phyloP scores from a whole-genome alignment of 2,329 filamentous ascomycete species.

The Monosporascus sp. region DNA sequence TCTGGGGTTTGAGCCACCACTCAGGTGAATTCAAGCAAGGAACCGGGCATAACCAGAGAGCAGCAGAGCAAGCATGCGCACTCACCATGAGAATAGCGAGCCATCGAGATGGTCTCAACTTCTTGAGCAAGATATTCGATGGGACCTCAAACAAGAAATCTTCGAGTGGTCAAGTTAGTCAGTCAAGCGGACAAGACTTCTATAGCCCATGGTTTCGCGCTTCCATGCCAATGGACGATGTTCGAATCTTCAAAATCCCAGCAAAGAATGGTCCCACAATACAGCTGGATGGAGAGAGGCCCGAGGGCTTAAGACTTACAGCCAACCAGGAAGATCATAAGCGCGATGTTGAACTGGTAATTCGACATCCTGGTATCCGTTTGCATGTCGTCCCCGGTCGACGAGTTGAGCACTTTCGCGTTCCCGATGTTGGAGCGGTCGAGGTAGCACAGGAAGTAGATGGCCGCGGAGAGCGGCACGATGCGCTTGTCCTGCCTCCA shows the following conservation, averaged over 20 bases:
- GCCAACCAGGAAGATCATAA: slow-evolving; percentile 32
- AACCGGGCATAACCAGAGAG: no score
- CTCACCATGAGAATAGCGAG: slow-evolving; percentile 55
- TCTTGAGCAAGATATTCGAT: slow-evolving; percentile 62
- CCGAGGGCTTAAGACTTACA: slow-evolving; percentile 1
- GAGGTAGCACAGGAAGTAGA: slow-evolving; percentile 54
- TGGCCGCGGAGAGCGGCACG: slow-evolving; percentile 46
- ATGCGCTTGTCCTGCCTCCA: slow-evolving; percentile 48
- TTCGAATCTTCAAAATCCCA: no score
- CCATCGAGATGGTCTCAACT: slow-evolving; percentile 58
- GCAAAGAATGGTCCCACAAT: no score
- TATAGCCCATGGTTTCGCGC: no score
- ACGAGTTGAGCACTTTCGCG: slow-evolving; percentile 33
- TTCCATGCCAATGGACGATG: no score
- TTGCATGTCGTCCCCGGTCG: slow-evolving; percentile 31
- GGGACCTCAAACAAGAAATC: slow-evolving; percentile 56
- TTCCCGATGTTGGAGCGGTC: slow-evolving; percentile 50
- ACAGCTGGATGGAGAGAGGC: no score
- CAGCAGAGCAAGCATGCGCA: not conserved
- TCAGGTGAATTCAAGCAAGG: no score
- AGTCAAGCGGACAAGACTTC: no score
- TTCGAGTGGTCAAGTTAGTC: not conserved
- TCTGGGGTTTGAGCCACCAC: no score
- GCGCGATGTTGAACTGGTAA: slow-evolving; percentile 29
- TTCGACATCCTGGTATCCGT: slow-evolving; percentile 25